A percentile compares a stretch with the other conserved stretches of the same genome.
Conservation (phyloP, 257 asterid species). For the Avicennia marina region DNA sequence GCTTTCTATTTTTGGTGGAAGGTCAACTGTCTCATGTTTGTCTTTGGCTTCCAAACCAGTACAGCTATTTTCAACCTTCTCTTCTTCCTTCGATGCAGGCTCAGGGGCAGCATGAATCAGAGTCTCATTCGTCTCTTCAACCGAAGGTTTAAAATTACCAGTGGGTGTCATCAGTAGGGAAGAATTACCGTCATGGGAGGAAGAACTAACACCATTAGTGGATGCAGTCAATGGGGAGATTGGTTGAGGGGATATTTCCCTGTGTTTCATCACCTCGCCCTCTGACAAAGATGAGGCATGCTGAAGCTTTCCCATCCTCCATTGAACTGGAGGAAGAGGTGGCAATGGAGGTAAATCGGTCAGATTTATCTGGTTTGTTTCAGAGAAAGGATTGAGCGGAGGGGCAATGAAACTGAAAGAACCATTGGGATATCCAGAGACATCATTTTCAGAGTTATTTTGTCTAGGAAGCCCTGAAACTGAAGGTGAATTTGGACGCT, state of each 20-base stretch:
- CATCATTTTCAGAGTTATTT: constrained; percentile 21
- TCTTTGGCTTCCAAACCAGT: constrained; percentile 26
- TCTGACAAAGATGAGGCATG: constrained; percentile 36
- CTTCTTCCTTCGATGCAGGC: constrained; percentile 23
- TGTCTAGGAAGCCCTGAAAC: constrained; percentile 27
- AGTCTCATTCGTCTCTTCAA: constrained; percentile 26
- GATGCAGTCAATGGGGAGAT: constrained; percentile 21
- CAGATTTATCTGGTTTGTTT: constrained; percentile 31
- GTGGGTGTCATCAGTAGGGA: constrained; percentile 1
- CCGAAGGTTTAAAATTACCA: constrained; percentile 14
- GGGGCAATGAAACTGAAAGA: constrained; percentile 29
- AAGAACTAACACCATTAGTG: neutral
- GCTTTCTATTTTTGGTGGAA: constrained; percentile 24
- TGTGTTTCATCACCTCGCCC: constrained; percentile 21
- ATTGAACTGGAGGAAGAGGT: constrained; percentile 91
- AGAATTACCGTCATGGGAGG: too few relatives aligned
- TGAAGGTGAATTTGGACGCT: constrained; percentile 29
- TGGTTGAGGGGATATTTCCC: constrained; percentile 16
- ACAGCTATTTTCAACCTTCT: constrained; percentile 26
- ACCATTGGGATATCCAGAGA: constrained; percentile 24
- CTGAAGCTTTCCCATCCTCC: constrained; percentile 73
- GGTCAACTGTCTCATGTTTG: constrained; percentile 13
- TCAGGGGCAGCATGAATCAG: constrained; percentile 24
- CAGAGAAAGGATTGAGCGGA: constrained; percentile 27
- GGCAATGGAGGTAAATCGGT: constrained; percentile 80